phyloP scores from a whole-genome alignment of 495 filamentous ascomycete genomes.

The Penicillium ochrochloron region DNA sequence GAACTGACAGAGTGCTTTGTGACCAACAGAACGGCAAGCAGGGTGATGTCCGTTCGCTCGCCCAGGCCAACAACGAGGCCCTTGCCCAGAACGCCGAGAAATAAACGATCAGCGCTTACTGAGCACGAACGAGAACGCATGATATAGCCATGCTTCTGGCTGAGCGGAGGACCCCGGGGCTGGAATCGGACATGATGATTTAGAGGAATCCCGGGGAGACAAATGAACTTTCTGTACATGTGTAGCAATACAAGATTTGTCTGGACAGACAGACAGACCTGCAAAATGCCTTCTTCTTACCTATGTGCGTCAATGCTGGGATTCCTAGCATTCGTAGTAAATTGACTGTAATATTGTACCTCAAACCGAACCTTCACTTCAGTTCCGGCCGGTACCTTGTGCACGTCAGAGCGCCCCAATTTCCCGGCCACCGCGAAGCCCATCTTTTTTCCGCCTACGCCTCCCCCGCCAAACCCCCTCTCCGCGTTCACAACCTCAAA shows the following conservation, averaged over 20 bases:
- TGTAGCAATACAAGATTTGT: slow-evolving; percentile 49
- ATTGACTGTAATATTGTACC: not conserved
- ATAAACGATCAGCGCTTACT: slow-evolving; percentile 34
- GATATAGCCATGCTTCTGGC: slow-evolving; percentile 25
- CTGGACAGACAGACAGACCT: slow-evolving; percentile 27
- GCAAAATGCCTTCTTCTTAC: slow-evolving; percentile 30
- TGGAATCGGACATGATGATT: slow-evolving; percentile 24
- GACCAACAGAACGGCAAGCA: slow-evolving; percentile 88
- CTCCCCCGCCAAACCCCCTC: slow-evolving; percentile 28
- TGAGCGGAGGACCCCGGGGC: slow-evolving; percentile 25
- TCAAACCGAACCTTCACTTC: slow-evolving; percentile 5
- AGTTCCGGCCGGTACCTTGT: slow-evolving; percentile 21
- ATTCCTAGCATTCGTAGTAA: slow-evolving; percentile 21
- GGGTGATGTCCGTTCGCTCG: slow-evolving; percentile 78
- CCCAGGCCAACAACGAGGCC: slow-evolving; percentile 69
- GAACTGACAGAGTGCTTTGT: slow-evolving; percentile 30
- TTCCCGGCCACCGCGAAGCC: slow-evolving; percentile 27
- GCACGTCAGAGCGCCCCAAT: slow-evolving; percentile 29
- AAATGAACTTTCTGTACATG: slow-evolving; percentile 44
- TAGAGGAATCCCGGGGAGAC: slow-evolving; percentile 26
- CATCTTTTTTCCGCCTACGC: slow-evolving; percentile 33
- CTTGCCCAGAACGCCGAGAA: slow-evolving; percentile 51
- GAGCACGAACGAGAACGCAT: slow-evolving; percentile 17
- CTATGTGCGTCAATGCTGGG: slow-evolving; percentile 8
- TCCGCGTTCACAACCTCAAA: slow-evolving; percentile 16